phyloP scores from a whole-genome alignment of 768 basidiomycete species.

The Pleurotus pulmonarius region DNA sequence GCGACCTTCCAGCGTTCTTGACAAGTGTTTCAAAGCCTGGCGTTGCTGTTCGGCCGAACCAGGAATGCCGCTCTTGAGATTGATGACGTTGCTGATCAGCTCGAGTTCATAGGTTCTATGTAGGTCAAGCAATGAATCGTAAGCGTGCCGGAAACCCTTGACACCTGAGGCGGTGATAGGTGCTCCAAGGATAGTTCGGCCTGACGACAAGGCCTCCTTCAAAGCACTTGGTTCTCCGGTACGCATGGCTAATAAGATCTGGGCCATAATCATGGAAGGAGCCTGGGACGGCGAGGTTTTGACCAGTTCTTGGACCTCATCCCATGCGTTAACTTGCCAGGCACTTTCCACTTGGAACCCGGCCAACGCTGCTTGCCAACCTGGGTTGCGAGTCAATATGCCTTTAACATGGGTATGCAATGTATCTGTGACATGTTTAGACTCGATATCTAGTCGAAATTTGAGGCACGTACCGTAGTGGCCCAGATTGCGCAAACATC shows the following conservation, averaged over 20 bases:
- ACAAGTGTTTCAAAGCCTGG: conserved; percentile 39
- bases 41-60: conserved; percentile 27
- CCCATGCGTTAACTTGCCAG: conserved; percentile 96
- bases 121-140: conserved; percentile 81
- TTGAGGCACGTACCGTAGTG: conserved; percentile 78
- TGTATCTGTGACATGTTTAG: conserved; percentile 58
- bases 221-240: conserved; percentile 44
- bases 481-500: conserved; percentile 90
- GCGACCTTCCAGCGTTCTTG: conserved; percentile 52
- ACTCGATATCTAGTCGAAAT: not conserved
- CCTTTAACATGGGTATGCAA: conserved; percentile 92
- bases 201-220: conserved; percentile 49
- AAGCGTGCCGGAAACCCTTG: conserved; percentile 80
- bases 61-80: conserved; percentile 26
- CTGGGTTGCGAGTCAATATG: conserved; percentile 78
- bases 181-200: conserved; percentile 70
- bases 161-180: conserved; percentile 80
- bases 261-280: conserved; percentile 70
- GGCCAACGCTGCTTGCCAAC: conserved; percentile 74
- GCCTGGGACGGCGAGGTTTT: conserved; percentile 44
- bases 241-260: conserved; percentile 78
- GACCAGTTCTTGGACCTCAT: conserved; percentile 65
- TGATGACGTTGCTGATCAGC: conserved; percentile 45
- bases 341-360: conserved; percentile 91
- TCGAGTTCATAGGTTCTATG: conserved; percentile 88